A percentile compares a stretch with the other conserved stretches of the same genome.
Conservation (phyloP, 2,329 filamentous ascomycete species). For the Nigrospora oryzae region DNA sequence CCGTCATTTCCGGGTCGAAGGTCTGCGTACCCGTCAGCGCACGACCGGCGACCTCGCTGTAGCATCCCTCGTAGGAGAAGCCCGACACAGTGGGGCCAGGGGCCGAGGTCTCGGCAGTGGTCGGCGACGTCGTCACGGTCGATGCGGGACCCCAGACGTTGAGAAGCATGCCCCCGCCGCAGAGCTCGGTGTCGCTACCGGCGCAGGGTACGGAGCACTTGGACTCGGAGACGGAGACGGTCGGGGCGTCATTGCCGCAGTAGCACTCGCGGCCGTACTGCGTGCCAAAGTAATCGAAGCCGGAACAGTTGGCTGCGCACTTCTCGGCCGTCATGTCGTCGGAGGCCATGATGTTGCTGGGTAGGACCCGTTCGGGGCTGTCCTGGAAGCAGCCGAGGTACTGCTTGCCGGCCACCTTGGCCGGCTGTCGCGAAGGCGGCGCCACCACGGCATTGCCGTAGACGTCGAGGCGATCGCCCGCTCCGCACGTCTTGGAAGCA, state of each 20-base stretch:
- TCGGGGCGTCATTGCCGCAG: constrained; percentile 20
- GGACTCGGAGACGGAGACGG: constrained; percentile 5
- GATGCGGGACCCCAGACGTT: constrained; percentile 11
- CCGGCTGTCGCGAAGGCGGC: constrained; percentile 4
- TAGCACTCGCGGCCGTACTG: constrained; percentile 31
- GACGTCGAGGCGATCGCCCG: constrained; percentile 10
- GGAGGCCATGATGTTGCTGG: constrained; percentile 6
- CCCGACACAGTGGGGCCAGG: constrained; percentile 1
- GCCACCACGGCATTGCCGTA: constrained; percentile 7
- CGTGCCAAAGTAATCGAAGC: constrained; percentile 25
- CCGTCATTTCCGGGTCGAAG: constrained; percentile 22
- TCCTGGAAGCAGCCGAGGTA: constrained; percentile 7
- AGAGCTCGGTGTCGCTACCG: constrained; percentile 13
- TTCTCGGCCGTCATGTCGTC: constrained; percentile 16
- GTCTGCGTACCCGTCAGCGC: constrained; percentile 3
- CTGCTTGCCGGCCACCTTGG: constrained; percentile 5
- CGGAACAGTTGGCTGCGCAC: constrained; percentile 19
- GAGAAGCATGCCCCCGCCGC: constrained; percentile 14
- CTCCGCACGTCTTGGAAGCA: constrained; percentile 13
- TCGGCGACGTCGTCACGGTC: too few species aligned
- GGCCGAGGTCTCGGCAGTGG: too few species aligned
- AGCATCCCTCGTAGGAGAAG: constrained; percentile 10
- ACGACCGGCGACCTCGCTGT: constrained; percentile 7
- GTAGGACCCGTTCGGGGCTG: constrained; percentile 7
- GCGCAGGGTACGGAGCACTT: constrained; percentile 15